These are phyloP conservation scores for Penicillium coprophilum DNA, from an alignment of 495 filamentous ascomycete genomes.

Conservation along the genomic window DNA sequence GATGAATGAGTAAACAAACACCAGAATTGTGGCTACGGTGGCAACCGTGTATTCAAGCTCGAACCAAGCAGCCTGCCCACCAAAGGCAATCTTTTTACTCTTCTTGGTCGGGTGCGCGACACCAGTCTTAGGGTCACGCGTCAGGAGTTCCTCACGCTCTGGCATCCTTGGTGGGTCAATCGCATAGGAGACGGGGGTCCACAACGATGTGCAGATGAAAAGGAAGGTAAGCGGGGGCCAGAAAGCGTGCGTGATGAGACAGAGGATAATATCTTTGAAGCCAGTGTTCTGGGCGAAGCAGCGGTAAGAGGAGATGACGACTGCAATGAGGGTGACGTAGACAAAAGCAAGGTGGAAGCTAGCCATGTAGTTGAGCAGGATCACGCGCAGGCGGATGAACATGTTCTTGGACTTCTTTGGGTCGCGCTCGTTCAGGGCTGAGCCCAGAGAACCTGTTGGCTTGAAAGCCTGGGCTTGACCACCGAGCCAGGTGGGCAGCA, in stretches of 20 bases:
- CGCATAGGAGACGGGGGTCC: conserved; percentile 43
- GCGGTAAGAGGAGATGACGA: conserved; percentile 35
- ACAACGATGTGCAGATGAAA: conserved; percentile 38
- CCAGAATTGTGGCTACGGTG: conserved; percentile 37
- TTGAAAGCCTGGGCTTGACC: conserved; percentile 40
- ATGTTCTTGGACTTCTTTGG: conserved; percentile 31
- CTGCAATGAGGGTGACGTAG: conserved; percentile 40
- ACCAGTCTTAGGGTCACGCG: conserved; percentile 45
- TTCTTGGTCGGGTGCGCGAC: conserved; percentile 42
- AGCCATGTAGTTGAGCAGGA: conserved; percentile 39
- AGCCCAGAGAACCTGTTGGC: conserved; percentile 35
- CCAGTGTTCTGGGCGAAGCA: conserved; percentile 31
- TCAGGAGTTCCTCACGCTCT: conserved; percentile 43
- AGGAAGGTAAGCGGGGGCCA: conserved; percentile 47
- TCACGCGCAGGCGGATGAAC: conserved; percentile 31
- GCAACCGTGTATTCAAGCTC: conserved; percentile 42
- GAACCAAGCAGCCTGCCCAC: conserved; percentile 43
- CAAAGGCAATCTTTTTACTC: conserved; percentile 46
- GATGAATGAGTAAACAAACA: conserved; percentile 46
- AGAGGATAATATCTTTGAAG: conserved; percentile 34
- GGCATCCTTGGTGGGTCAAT: conserved; percentile 46
- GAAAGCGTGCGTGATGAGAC: conserved; percentile 48
- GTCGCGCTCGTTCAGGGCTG: conserved; percentile 35
- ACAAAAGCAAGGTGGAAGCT: conserved; percentile 42
- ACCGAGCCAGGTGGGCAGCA: conserved; percentile 46